Evolutionary conservation across 2,329 filamentous ascomycete genomes (phyloP).

Genomic region (Fusarium nelsonii): DNA sequence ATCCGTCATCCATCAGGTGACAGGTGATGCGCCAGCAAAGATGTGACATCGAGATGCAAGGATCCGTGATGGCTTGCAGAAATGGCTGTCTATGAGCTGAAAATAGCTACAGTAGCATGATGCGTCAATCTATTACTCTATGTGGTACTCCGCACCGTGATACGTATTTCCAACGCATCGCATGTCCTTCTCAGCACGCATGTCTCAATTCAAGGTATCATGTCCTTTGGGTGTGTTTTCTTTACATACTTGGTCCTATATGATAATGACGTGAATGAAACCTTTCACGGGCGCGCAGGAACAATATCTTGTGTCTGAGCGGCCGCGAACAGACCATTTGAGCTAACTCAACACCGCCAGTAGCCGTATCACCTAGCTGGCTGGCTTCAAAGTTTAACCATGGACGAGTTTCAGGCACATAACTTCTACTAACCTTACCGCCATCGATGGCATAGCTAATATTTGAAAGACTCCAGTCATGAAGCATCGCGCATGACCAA

Average conservation of each 20-base stretch:
- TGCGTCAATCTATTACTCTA: conserved; percentile 13
- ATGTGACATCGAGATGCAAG: conserved; percentile 19
- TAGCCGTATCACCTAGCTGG: not conserved
- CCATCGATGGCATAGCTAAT: not conserved
- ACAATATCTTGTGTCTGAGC: not conserved
- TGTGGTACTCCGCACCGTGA: not conserved
- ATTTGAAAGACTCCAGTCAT: conserved; percentile 4
- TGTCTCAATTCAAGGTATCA: not conserved
- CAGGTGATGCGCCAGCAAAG: conserved; percentile 28
- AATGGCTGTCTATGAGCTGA: conserved; percentile 24
- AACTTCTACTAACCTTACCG: not conserved
- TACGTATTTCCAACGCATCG: not conserved
- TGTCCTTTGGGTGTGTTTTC: not conserved
- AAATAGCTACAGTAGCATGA: conserved; percentile 21
- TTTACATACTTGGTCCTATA: not conserved
- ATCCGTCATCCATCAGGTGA: conserved; percentile 28
- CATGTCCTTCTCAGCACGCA: not conserved
- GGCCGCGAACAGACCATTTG: not conserved
- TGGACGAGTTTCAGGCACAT: not conserved
- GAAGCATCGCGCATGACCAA: not conserved
- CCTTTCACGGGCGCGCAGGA: not conserved
- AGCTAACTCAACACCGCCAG: not conserved
- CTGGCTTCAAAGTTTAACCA: not conserved
- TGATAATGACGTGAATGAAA: not conserved
- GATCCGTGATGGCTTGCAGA: conserved; percentile 37